Conservation (phyloP, 2,329 filamentous ascomycete genomes). For the Metarhizium robertsii region DNA sequence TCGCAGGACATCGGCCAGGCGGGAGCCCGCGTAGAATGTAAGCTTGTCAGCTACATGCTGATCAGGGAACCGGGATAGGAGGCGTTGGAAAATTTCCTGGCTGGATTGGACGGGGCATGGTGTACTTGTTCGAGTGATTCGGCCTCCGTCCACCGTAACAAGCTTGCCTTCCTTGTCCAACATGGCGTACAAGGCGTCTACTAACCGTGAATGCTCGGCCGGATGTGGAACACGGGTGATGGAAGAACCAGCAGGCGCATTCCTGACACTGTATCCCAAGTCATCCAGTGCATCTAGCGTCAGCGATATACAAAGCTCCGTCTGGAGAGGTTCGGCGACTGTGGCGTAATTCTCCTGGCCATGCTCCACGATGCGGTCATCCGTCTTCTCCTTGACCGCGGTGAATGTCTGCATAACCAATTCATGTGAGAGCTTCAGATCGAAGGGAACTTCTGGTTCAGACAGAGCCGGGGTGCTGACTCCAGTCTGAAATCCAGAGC, state of each 20-base stretch:
- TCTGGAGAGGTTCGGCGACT: neutral
- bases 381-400: neutral
- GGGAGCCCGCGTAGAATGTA: slow-evolving; percentile 15
- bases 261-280: neutral
- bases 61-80: slow-evolving; percentile 2
- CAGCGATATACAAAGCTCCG: neutral
- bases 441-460: neutral
- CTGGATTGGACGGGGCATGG: neutral
- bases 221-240: neutral
- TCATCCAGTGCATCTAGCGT: slow-evolving; percentile 2
- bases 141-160: slow-evolving; percentile 2
- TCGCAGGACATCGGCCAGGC: slow-evolving; percentile 18
- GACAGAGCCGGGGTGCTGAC: neutral
- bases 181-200: slow-evolving; percentile 4
- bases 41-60: slow-evolving; percentile 8
- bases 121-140: slow-evolving; percentile 6
- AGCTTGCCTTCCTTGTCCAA: slow-evolving; percentile 4
- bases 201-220: neutral
- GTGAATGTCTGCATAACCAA: neutral
- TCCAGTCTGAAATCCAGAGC: neutral
- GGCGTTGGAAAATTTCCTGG: slow-evolving; percentile 1
- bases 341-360: neutral
- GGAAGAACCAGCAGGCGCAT: neutral
- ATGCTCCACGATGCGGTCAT: neutral
- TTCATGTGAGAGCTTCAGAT: neutral